Percentiles rank a stretch among this genome's conserved stretches.
These are phyloP conservation scores for Aureoboletus auriporus DNA, from an alignment of 768 basidiomycete species.

Conservation along the genomic window DNA sequence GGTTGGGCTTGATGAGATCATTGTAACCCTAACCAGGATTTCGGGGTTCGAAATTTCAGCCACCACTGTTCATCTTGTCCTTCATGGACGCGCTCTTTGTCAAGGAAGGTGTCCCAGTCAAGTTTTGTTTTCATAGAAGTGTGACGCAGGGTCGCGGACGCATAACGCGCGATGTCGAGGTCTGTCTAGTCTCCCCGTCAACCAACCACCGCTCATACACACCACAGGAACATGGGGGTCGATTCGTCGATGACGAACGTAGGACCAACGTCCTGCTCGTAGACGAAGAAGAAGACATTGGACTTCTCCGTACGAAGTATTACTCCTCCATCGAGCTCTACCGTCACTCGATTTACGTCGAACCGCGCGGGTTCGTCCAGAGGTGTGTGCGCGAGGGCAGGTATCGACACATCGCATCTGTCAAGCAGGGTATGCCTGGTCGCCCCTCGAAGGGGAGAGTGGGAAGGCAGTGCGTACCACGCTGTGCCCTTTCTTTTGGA, in stretches of 20 bases:
- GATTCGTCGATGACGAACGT: constrained; percentile 13
- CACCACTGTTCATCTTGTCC: too few species aligned
- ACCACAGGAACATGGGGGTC: constrained; percentile 20
- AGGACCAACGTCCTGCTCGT: constrained; percentile 24
- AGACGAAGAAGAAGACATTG: constrained; percentile 26
- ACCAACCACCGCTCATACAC: background rate
- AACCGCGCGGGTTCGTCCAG: constrained; percentile 24
- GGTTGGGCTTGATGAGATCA: background rate
- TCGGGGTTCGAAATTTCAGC: constrained; percentile 26
- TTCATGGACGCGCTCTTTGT: constrained; percentile 16
- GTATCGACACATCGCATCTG: constrained; percentile 11
- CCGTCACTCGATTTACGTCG: constrained; percentile 19
- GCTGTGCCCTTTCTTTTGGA: background rate
- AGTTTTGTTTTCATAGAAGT: constrained; percentile 27
- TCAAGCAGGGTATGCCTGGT: constrained; percentile 23
- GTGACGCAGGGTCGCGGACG: constrained; percentile 17
- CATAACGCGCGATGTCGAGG: constrained; percentile 21
- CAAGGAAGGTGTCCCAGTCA: constrained; percentile 19
- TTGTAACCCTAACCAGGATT: constrained; percentile 25
- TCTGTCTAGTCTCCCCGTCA: background rate
- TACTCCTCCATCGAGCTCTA: constrained; percentile 18
- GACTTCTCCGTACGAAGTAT: constrained; percentile 21
- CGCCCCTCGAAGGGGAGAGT: background rate
- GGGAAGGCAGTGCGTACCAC: constrained; percentile 6
- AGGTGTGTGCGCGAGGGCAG: constrained; percentile 11